Base-by-base conservation (phyloP, 768 basidiomycete species). In the Obba rivulosa region DNA sequence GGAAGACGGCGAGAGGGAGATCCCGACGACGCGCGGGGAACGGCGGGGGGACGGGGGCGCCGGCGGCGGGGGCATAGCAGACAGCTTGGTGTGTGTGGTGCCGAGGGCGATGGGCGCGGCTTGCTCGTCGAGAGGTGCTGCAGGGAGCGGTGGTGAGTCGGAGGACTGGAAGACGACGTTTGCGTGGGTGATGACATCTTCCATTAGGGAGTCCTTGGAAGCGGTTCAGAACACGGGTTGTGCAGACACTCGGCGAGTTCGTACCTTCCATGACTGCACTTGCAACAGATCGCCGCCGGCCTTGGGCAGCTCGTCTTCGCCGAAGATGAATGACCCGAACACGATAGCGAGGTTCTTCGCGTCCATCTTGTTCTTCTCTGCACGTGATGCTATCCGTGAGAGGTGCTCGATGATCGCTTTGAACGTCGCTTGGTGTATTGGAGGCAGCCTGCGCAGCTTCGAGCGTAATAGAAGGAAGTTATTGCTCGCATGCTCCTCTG, bases 301-400 rank as follows among this genome's bases (percentile, higher is more conserved):
- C 62, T 87, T 87, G 3, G 87, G 83, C 48, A 92, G 75, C 52
- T 94, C 90, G 52, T 96, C 92, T 64, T 94, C 91, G 5, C 92
- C 92, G 56, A 96, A 93, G 41, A 96, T 80, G 20, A 92, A 90
- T 8, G 82, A 74, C 17, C 87, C 86, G 68, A 95, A 94, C 3
- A 93, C 84, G 41, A 96, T 93, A 3, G 92, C 89, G 20, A 96
- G 71, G 61, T 95, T 96, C 72, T 85, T 92, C 3, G 84, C 73
- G 58, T 92, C 93, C 93, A 96, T 96, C 67, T 94, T 95, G 62
- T 94, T 96, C 62, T 78, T 82, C 22, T 84, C 81, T 18, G 74
- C 73, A 31, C 73, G 72, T 4, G 81, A 69, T 2, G 81, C 77
- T 13, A 96, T 81, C 13, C 84, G 77, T 2, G 83, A 71, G 16